Base-by-base conservation (phyloP, 1,284 basidiomycete species). In the Sporisorium reilianum region DNA sequence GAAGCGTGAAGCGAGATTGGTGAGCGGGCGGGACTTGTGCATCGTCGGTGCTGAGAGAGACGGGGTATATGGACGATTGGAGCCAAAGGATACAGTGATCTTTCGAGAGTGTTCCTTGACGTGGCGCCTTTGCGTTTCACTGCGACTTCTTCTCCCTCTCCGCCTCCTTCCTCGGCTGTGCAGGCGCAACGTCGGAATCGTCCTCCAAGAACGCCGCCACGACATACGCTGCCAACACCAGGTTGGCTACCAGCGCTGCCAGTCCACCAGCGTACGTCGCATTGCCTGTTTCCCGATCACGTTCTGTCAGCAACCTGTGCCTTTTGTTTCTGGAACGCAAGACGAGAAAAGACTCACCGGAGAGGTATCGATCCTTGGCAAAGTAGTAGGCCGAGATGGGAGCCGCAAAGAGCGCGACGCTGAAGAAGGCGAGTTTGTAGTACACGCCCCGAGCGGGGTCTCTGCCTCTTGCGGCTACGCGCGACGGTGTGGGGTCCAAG, bases 161-260 rank as follows among this genome's bases (percentile, higher is more conserved):
- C 23, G 25, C 11, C 23, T 32, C 40, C 22, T 5, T 30, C 11
- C 23, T 48, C n/a, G 32, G 28, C 3, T 30, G 48, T 14, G 58
- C 11, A 9, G 60, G 45, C 18, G n/a, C 41, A 14, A 52, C 14
- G 20, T 63, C 55, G 14, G 62, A 59, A 53, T 71, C 62, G 44
- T 83, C 82, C 50, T 84, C 83, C 18, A 83, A 54, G 44, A 83
- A 84, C 10, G 82, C 82, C 1, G 71, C 68, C 3, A 83, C 66
- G 14, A 84, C 72, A 60, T 84, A 84, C 7, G 71, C 79, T 1
- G 76, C 67, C 14, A 84, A 59, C 1, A 84, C 81, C n/a, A 84
- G 18, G 57, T 84, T 84, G 8, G 66, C 83, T 8, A 83, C 77
- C 2, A 84, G n/a, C 7, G 83, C 83, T 4, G 83, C 83, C 20